phyloP scores from a whole-genome alignment of 768 basidiomycete species.

The Roridomyces roridus region DNA sequence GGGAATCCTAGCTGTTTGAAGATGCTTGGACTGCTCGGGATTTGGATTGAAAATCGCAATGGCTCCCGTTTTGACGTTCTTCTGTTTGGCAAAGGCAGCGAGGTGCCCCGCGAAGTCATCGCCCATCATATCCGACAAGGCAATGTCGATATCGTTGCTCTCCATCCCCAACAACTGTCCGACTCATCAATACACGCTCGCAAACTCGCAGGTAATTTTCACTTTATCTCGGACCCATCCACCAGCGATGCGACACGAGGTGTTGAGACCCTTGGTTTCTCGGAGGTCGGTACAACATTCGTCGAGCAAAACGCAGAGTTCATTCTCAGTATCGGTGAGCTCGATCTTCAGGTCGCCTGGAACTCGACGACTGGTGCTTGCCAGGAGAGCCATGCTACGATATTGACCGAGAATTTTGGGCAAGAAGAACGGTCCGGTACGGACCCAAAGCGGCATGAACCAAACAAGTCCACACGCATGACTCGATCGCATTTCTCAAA shows the following conservation, averaged over 20 bases:
- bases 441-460: conserved; percentile 4
- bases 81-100: conserved; percentile 60
- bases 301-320: conserved; percentile 80
- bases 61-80: conserved; percentile 58
- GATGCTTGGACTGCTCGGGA: conserved; percentile 96
- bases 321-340: conserved; percentile 71
- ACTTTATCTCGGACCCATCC: conserved; percentile 99
- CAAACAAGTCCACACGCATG: no score
- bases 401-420: not conserved
- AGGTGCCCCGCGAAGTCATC: conserved; percentile 85
- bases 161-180: conserved; percentile 77
- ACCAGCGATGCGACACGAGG: conserved; percentile 89
- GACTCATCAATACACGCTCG: conserved; percentile 19
- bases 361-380: conserved; percentile 12
- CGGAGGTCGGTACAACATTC: conserved; percentile 70
- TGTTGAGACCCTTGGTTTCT: conserved; percentile 55
- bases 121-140: conserved; percentile 89
- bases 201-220: not conserved
- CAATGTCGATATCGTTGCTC: conserved; percentile 94
- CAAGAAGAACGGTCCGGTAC: not conserved
- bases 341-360: conserved; percentile 47
- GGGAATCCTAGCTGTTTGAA: conserved; percentile 91
- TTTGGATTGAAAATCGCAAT: conserved; percentile 90
- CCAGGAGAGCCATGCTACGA: conserved; percentile 12
- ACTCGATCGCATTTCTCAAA: no score